These are phyloP conservation scores for Leptographium galeiforme DNA, from an alignment of 2,329 filamentous ascomycete genomes.

Conservation along the genomic window DNA sequence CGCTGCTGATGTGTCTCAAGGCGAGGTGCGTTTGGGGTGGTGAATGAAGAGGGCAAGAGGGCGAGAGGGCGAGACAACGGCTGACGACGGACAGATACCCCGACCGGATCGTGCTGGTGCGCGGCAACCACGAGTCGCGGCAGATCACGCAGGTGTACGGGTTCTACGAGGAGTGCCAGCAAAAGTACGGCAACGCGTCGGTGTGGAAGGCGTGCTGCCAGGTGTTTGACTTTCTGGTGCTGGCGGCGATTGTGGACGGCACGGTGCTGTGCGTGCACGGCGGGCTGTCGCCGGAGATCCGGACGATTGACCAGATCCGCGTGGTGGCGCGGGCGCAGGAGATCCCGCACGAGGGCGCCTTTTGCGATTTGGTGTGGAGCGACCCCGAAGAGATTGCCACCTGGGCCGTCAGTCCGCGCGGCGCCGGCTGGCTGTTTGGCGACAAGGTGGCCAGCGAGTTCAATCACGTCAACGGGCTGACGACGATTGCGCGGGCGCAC, in stretches of 20 bases:
- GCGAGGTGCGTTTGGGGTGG: no score
- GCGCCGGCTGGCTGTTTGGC: constrained; percentile 95
- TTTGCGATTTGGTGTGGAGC: constrained; percentile 97
- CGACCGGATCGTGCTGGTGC: constrained; percentile 85
- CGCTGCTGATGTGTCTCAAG: constrained; percentile 90
- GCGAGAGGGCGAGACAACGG: no score
- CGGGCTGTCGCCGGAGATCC: constrained; percentile 76
- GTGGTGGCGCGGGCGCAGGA: constrained; percentile 96
- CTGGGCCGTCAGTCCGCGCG: constrained; percentile 85
- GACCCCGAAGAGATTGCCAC: constrained; percentile 96
- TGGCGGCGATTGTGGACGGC: constrained; percentile 94
- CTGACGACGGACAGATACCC: constrained; percentile 44
- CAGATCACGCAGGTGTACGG: constrained; percentile 98
- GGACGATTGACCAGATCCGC: constrained; percentile 97
- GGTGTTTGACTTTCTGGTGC: constrained; percentile 94
- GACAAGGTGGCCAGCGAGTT: constrained; percentile 97
- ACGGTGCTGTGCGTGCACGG: constrained; percentile 98
- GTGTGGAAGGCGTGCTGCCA: constrained; percentile 99
- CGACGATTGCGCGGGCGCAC: constrained; percentile 91
- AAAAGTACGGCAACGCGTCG: constrained; percentile 96
- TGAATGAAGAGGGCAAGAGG: no score
- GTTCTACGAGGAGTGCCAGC: constrained; percentile 96
- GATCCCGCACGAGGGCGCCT: constrained; percentile 95
- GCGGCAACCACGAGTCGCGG: constrained; percentile 93
- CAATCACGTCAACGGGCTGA: constrained; percentile 91